phyloP scores from a whole-genome alignment of 306 rosid species.

The Medicago ruthenica region DNA sequence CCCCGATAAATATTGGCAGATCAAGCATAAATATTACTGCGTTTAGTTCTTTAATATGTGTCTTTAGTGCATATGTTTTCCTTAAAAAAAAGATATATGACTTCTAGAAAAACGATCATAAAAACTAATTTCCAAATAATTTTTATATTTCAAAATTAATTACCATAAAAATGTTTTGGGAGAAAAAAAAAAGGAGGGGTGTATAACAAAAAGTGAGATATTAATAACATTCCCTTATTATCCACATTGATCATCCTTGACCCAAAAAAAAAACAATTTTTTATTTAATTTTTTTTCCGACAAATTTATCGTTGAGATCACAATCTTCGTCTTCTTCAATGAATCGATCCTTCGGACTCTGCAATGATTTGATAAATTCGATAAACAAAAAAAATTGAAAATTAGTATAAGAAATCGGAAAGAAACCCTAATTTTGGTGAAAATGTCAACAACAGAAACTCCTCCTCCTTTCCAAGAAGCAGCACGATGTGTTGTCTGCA shows the following conservation, averaged over 20 bases:
- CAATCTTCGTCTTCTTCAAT: neutral
- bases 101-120: too few species aligned
- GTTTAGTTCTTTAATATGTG: too few species aligned
- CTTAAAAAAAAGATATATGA: too few species aligned
- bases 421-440: constrained; percentile 31
- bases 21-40: too few species aligned
- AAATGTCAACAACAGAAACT: constrained; percentile 67
- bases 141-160: too few species aligned
- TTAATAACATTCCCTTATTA: neutral
- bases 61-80: too few species aligned
- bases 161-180: too few species aligned
- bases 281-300: neutral
- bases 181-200: neutral
- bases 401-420: neutral
- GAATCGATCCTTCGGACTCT: constrained; percentile 16
- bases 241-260: neutral
- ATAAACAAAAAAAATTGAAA: neutral
- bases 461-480: constrained; percentile 89
- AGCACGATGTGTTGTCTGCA: constrained; percentile 93
- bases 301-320: constrained; percentile 1
- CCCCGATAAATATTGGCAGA: too few species aligned
- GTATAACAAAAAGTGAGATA: neutral
- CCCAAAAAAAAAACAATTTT: neutral
- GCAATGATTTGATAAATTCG: constrained; percentile 3
- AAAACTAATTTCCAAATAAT: too few species aligned